These are phyloP conservation scores for Withania somnifera DNA, from an alignment of 305 asterid genomes.

Conservation along the genomic window DNA sequence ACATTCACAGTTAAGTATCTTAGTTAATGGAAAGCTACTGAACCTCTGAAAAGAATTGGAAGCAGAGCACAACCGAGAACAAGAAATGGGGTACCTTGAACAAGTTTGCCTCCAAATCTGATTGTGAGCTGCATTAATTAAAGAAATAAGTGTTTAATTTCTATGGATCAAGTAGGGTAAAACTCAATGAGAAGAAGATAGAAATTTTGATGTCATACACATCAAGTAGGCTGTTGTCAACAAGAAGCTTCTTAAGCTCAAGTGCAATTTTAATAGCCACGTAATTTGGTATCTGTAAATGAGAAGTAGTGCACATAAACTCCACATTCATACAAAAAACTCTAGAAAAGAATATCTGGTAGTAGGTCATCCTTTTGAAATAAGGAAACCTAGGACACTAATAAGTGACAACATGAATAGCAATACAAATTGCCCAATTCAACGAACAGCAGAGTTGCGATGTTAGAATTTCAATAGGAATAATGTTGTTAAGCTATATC, in stretches of 20 bases:
- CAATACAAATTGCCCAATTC: not conserved
- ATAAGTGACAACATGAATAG: not conserved
- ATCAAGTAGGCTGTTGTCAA: conserved; percentile 94
- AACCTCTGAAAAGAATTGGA: not conserved
- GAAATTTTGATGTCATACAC: conserved; percentile 47
- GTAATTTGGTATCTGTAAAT: conserved; percentile 81
- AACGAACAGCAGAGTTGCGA: not conserved
- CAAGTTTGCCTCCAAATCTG: conserved; percentile 76
- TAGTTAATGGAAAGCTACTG: not conserved
- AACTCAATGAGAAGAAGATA: not conserved
- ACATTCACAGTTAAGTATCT: not conserved
- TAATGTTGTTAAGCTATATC: not conserved
- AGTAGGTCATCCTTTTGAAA: not conserved
- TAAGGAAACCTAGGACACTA: not conserved
- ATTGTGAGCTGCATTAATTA: conserved; percentile 67
- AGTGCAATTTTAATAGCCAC: conserved; percentile 95
- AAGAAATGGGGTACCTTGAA: conserved; percentile 42
- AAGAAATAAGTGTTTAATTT: not conserved
- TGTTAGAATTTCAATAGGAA: not conserved
- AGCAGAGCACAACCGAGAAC: not conserved
- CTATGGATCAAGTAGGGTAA: not conserved
- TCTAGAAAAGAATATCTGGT: not conserved
- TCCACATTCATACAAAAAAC: not conserved
- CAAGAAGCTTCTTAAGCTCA: conserved; percentile 87
- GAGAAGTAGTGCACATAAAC: conserved; percentile 5